Evolutionary conservation across 257 asterid species (phyloP), one percentile per base, ranked within the genome.

Genomic region (Coffea eugenioides): DNA sequence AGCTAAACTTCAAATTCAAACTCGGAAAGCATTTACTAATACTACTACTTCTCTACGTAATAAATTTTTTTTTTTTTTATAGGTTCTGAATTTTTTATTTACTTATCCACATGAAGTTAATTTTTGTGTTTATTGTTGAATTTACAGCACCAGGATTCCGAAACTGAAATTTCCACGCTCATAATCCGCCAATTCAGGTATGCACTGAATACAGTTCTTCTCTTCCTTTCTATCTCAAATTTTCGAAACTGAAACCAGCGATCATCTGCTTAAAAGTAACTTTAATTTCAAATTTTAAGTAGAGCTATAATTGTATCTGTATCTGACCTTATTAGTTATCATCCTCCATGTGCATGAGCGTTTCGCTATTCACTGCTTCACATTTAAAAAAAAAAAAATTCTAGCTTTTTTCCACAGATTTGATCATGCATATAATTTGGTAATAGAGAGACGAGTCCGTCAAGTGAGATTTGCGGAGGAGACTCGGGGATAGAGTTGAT

Each of bases 151-250:
- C 83, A 89, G 73, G 87, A 79, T 77, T 88, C 75, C 54, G 96
- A 83, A 85, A 87, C 86, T 61, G 90, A 88, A 74, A 79, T 82
- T 76, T 84, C 91, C 46, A 84, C 91, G 84, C 82, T 87, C 69
- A 59, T 46, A 73, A 83, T 80, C 75, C 62, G 83, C 72, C 79
- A 81, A 79, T 88, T 85, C 92, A 88, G 97, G 97, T 93, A 77
- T 62, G 43, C 52, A 70, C 45, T 61, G 57, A 61, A 61, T 48
- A 25, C 12, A 6, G 43, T 52, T 25, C 14, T 41, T 0, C 10
- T 46, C 20, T 3, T 70, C 15, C 8, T 3, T 11, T 71, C 34
- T 54, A 39, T 39, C 15, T 61, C 71, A 54, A 23, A 68, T 9
- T 52, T 80, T 80, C 16, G 73, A 80, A 80, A 64, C 83, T 20